A percentile compares a stretch with the other conserved stretches of the same genome.
These are phyloP conservation scores for Striga hermonthica DNA, from an alignment of 305 asterid species.

Conservation along the genomic window DNA sequence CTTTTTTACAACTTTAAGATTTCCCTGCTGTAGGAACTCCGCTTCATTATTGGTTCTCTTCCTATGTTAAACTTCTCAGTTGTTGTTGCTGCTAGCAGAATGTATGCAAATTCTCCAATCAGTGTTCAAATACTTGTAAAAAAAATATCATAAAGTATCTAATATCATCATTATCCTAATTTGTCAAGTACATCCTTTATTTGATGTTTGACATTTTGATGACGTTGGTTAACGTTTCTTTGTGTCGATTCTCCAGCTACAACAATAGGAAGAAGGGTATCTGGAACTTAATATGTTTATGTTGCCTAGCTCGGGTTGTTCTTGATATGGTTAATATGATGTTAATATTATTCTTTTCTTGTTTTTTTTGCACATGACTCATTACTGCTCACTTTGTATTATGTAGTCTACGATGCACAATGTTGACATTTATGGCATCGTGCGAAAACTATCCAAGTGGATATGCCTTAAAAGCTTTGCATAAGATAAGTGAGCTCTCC, in stretches of 20 bases:
- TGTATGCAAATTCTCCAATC: constrained; percentile 71
- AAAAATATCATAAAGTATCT: too few relatives aligned
- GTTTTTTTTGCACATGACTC: constrained; percentile 15
- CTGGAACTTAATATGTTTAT: constrained; percentile 77
- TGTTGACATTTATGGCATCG: constrained; percentile 74
- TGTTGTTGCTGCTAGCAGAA: constrained; percentile 85
- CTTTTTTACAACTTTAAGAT: constrained; percentile 26
- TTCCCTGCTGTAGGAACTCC: constrained; percentile 78
- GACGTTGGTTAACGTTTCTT: too few relatives aligned
- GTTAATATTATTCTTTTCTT: constrained; percentile 22
- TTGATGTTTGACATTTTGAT: too few relatives aligned
- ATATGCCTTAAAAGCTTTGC: constrained; percentile 69
- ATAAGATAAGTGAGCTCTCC: constrained; percentile 60
- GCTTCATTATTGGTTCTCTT: constrained; percentile 86
- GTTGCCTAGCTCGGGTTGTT: constrained; percentile 68
- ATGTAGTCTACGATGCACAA: constrained; percentile 85
- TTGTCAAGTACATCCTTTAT: too few relatives aligned
- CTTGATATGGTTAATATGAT: constrained; percentile 60
- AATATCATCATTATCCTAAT: too few relatives aligned
- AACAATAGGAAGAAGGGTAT: constrained; percentile 82
- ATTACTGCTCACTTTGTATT: constrained; percentile 41
- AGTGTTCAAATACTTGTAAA: too few relatives aligned
- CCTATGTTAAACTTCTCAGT: constrained; percentile 92
- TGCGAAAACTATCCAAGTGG: constrained; percentile 95
- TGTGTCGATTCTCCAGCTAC: constrained; percentile 48